These are phyloP conservation scores for Rhizopus arrhizus DNA, from an alignment of 371 early-diverging fungal species.

Conservation along the genomic window DNA sequence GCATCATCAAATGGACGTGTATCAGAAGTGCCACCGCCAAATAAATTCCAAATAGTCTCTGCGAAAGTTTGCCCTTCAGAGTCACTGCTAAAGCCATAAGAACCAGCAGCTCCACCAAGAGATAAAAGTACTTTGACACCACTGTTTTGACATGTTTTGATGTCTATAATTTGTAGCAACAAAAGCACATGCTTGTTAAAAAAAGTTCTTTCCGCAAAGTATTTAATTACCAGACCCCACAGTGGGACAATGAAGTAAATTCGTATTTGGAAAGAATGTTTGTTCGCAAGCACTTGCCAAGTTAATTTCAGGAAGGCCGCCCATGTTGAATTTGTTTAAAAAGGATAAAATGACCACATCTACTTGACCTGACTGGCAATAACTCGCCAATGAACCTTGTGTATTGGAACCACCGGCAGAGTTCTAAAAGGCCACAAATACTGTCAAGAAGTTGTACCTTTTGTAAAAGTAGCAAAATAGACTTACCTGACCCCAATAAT, in stretches of 20 bases:
- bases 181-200: neutral
- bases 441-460: neutral
- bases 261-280: slow-evolving; percentile 51
- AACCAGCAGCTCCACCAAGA: slow-evolving; percentile 71
- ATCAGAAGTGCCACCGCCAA: slow-evolving; percentile 51
- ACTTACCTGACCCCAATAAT: slow-evolving; percentile 40
- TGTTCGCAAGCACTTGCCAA: slow-evolving; percentile 64
- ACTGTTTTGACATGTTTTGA: slow-evolving; percentile 62
- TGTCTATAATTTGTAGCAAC: slow-evolving; percentile 36
- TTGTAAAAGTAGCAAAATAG: neutral
- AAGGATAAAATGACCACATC: slow-evolving; percentile 66
- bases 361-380: slow-evolving; percentile 55
- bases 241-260: slow-evolving; percentile 58
- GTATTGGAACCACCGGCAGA: slow-evolving; percentile 30
- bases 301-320: slow-evolving; percentile 52
- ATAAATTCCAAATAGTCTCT: slow-evolving; percentile 63
- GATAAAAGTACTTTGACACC: slow-evolving; percentile 68
- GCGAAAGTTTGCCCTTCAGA: slow-evolving; percentile 58
- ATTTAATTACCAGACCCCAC: slow-evolving; percentile 47
- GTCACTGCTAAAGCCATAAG: slow-evolving; percentile 59
- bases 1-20: slow-evolving; percentile 67
- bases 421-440: slow-evolving; percentile 21
- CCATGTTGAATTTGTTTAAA: slow-evolving; percentile 56
- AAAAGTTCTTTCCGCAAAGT: neutral
- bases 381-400: slow-evolving; percentile 52